Evolutionary conservation across 148 eudicot species (phyloP).

Genomic region (Spergularia marina): DNA sequence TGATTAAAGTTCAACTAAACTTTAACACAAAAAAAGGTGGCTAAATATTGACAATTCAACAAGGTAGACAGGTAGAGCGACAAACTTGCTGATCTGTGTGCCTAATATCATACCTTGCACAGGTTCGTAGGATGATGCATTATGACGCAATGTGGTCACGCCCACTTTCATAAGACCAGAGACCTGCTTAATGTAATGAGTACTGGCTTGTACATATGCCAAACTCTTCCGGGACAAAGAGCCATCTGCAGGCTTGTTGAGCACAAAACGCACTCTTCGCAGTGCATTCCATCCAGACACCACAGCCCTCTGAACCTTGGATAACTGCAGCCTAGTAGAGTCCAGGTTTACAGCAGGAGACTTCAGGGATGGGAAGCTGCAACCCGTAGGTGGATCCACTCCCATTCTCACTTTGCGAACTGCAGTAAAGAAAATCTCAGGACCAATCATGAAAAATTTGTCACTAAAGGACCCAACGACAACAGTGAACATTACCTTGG

Average conservation of each 20-base stretch:
- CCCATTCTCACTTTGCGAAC: constrained; percentile 88
- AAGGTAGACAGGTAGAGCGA: background rate
- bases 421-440: constrained; percentile 34
- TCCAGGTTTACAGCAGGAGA: constrained; percentile 57
- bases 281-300: constrained; percentile 76
- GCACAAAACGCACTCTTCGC: constrained; percentile 54
- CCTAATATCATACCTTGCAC: constrained; percentile 51
- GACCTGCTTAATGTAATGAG: constrained; percentile 78
- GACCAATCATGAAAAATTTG: constrained; percentile 4
- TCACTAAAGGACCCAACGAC: background rate
- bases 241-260: constrained; percentile 54
- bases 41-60: background rate
- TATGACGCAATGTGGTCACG: constrained; percentile 68
- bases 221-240: constrained; percentile 76
- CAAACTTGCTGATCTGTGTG: background rate
- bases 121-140: constrained; percentile 65
- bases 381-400: constrained; percentile 81
- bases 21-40: background rate
- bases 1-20: background rate
- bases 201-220: constrained; percentile 87
- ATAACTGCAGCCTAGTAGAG: constrained; percentile 42
- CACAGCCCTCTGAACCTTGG: constrained; percentile 46
- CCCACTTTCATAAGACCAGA: constrained; percentile 87
- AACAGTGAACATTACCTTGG: constrained; percentile 55
- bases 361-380: constrained; percentile 57